Base-by-base conservation (phyloP, 192 early-diverging fungal genomes). In the Podila verticillata region DNA sequence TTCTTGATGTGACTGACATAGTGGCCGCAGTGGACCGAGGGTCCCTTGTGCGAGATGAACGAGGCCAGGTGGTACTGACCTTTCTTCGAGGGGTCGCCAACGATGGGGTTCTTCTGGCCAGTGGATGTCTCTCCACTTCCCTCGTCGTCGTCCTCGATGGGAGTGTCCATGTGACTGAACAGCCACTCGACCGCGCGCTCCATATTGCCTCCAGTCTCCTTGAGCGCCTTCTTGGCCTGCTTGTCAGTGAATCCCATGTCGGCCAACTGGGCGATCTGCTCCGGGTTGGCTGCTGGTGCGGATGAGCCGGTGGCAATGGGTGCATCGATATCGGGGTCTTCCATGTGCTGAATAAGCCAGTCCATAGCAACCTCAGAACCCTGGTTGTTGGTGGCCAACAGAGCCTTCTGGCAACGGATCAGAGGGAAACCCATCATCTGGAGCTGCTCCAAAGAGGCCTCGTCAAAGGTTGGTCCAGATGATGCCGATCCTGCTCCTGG, bases 341-440 rank as follows among this genome's bases (percentile, higher is more conserved):
- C 98, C 94, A 98, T 97, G 69, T 98, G 96, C 79, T 95, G 94
- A 85, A 98, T 95, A 29, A 98, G 68, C 97, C 97, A 98, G 72
- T 91, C 91, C 94, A 97, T 96, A 3, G 97, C 98, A 6, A 86
- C 81, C 65, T 97, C 95, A 7, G 91, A 86, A 17, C 92, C 95
- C 36, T 87, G 84, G 75, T 95, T 93, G 20, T 94, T 95, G 5
- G 96, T 97, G 28, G 85, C 87, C 47, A 91, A 74, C 39, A 98
- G 77, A 0, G 97, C 98, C 72, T 94, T 95, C 60, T 90, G 89
- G 68, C 93, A 94, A 57, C 96, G 87, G 57, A 90, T 85, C 72
- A 94, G 90, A 19, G 95, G 90, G 83, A 99, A 98, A 2, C 98
- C 98, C 96, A 99, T 98, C 31, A 86, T 82, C 79, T 94, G 82